Evolutionary conservation across 345 rosid species (phyloP).

Genomic region (Euphorbia peplus): DNA sequence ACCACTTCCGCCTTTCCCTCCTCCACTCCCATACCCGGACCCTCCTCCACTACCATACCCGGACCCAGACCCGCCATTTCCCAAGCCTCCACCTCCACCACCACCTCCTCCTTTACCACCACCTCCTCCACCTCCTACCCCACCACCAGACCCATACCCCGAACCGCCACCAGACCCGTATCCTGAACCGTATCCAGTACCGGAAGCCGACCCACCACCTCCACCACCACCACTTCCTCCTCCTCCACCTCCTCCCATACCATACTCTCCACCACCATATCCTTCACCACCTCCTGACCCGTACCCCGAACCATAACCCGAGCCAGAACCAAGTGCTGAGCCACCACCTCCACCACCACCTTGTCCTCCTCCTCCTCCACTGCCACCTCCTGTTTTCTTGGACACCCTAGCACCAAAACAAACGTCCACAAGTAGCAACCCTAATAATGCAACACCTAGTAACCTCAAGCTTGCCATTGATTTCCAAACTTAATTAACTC

Average conservation of each 20-base stretch:
- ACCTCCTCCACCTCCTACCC: slow-evolving; percentile 24
- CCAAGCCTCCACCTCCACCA: slow-evolving; percentile 24
- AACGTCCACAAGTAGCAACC: slow-evolving; percentile 41
- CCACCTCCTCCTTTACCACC: slow-evolving; percentile 34
- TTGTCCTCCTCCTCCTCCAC: slow-evolving; percentile 43
- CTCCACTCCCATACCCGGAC: slow-evolving; percentile 30
- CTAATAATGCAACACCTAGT: slow-evolving; percentile 40
- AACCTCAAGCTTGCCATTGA: slow-evolving; percentile 33
- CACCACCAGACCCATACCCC: slow-evolving; percentile 19
- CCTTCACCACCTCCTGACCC: slow-evolving; percentile 33
- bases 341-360: slow-evolving; percentile 39
- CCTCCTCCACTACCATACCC: slow-evolving; percentile 23
- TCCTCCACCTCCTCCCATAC: slow-evolving; percentile 12
- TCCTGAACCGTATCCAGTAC: slow-evolving; percentile 23
- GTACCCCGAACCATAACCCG: slow-evolving; percentile 41
- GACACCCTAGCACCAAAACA: slow-evolving; percentile 43
- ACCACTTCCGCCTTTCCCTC: slow-evolving; percentile 12
- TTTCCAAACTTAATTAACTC: not conserved
- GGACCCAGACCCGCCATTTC: slow-evolving; percentile 9
- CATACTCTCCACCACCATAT: slow-evolving; percentile 3
- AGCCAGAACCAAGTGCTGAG: slow-evolving; percentile 23
- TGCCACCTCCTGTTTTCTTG: slow-evolving; percentile 23
- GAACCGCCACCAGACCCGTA: slow-evolving; percentile 28
- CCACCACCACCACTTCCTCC: not conserved
- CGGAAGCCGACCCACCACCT: slow-evolving; percentile 24